These are phyloP conservation scores for Pezicula radicicola DNA, from an alignment of 2,329 filamentous ascomycete species.

Conservation along the genomic window DNA sequence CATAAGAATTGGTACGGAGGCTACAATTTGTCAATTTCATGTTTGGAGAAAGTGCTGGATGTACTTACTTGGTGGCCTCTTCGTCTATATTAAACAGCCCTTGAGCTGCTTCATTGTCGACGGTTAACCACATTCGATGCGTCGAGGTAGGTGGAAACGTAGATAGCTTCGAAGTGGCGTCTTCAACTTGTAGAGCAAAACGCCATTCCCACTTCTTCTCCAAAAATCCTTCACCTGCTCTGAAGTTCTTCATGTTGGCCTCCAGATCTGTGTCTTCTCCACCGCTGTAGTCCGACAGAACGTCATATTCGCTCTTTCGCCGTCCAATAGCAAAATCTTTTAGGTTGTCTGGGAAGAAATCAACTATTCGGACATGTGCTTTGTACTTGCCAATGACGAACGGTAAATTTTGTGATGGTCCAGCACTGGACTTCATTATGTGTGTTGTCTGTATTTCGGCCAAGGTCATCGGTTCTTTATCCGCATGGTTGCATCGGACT, in stretches of 20 bases:
- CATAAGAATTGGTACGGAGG: slow-evolving; percentile 49
- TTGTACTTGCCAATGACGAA: slow-evolving; percentile 74
- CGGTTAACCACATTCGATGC: slow-evolving; percentile 61
- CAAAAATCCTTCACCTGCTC: slow-evolving; percentile 15
- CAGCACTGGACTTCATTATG: slow-evolving; percentile 32
- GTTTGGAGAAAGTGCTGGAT: background rate
- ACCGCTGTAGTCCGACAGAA: slow-evolving; percentile 41
- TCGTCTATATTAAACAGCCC: slow-evolving; percentile 47
- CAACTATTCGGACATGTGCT: slow-evolving; percentile 70
- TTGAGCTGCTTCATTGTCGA: slow-evolving; percentile 58
- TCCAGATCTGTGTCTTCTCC: slow-evolving; percentile 25
- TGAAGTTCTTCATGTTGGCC: slow-evolving; percentile 14
- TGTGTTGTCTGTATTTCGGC: slow-evolving; percentile 33
- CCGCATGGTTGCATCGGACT: slow-evolving; percentile 45
- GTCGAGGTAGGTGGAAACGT: slow-evolving; percentile 31
- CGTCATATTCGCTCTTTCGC: slow-evolving; percentile 43
- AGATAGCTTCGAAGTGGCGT: slow-evolving; percentile 42
- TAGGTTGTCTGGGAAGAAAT: slow-evolving; percentile 70
- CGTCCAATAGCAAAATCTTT: slow-evolving; percentile 64
- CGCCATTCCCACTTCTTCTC: slow-evolving; percentile 70
- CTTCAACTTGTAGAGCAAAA: slow-evolving; percentile 77
- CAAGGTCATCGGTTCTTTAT: slow-evolving; percentile 27
- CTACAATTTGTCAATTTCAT: slow-evolving; percentile 31
- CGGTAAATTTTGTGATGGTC: slow-evolving; percentile 48
- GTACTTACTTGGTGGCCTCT: slow-evolving; percentile 49